Evolutionary conservation across 768 basidiomycete species (phyloP).

Genomic region (Suillus plorans): DNA sequence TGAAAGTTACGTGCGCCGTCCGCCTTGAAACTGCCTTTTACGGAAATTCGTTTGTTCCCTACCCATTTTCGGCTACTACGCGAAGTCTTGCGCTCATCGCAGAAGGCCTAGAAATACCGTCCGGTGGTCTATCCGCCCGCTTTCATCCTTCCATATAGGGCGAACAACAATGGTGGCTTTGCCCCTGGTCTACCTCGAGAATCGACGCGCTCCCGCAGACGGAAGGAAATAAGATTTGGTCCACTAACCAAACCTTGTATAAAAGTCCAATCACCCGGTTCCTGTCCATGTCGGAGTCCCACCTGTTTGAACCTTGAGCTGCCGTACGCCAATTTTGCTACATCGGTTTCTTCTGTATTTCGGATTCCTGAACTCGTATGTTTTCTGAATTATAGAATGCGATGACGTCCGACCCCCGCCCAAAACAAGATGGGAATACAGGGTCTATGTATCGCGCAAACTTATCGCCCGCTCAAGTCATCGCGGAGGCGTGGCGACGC

Average conservation of each 20-base stretch:
- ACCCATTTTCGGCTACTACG: constrained; percentile 28
- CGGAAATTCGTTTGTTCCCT: constrained; percentile 37
- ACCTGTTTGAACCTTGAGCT: constrained; percentile 34
- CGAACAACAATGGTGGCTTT: constrained; percentile 31
- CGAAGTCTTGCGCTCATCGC: constrained; percentile 30
- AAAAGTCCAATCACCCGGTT: constrained; percentile 31
- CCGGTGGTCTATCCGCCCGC: constrained; percentile 28
- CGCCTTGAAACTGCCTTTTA: constrained; percentile 37
- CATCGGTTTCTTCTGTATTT: constrained; percentile 22
- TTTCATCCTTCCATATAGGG: constrained; percentile 33
- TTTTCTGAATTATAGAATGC: constrained; percentile 31
- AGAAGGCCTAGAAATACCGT: constrained; percentile 32
- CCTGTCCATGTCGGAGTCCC: constrained; percentile 25
- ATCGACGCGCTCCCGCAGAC: constrained; percentile 19
- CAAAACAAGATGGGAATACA: constrained; percentile 35
- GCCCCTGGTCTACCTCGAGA: constrained; percentile 15
- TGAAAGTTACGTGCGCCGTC: constrained; percentile 33
- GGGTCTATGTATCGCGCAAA: constrained; percentile 26
- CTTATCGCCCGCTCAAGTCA: constrained; percentile 57
- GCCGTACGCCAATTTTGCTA: constrained; percentile 37
- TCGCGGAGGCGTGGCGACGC: constrained; percentile 67
- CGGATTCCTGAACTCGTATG: constrained; percentile 27
- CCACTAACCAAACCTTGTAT: constrained; percentile 34
- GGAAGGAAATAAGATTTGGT: constrained; percentile 31
- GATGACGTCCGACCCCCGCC: constrained; percentile 36